These are phyloP conservation scores for Leishmania braziliensis DNA, from an alignment of 208 protist genomes.

Conservation along the genomic window DNA sequence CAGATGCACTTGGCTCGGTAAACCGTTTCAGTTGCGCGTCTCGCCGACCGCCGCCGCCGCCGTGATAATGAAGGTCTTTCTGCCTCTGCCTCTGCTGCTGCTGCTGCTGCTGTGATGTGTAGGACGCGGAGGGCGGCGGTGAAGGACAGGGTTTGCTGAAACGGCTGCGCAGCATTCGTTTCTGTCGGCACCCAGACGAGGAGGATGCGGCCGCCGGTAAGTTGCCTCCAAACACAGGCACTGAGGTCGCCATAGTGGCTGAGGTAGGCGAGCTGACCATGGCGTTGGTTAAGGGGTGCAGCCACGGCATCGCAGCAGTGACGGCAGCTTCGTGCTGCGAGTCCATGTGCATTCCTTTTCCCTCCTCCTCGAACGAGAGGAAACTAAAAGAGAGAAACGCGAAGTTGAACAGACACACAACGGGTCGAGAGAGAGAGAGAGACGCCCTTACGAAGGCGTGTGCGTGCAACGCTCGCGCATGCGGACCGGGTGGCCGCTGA, in stretches of 20 bases:
- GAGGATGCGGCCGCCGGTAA: neutral
- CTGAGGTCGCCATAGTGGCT: neutral
- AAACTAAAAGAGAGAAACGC: neutral
- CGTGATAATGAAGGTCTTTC: neutral
- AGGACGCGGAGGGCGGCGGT: neutral
- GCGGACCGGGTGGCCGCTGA: neutral
- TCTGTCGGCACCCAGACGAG: neutral
- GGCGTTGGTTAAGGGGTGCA: slow-evolving; percentile 20
- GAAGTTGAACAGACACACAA: neutral
- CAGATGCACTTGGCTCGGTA: neutral
- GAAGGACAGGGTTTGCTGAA: neutral
- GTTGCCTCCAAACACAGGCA: neutral
- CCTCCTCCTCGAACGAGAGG: neutral
- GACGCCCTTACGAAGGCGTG: neutral
- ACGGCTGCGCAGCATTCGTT: neutral
- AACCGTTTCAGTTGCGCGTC: neutral
- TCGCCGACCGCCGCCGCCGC: neutral
- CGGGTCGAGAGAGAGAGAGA: neutral
- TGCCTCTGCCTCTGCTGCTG: neutral
- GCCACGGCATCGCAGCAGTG: neutral
- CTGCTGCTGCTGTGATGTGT: neutral
- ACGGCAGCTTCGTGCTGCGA: slow-evolving; percentile 2
- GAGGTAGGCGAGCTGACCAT: slow-evolving; percentile 15
- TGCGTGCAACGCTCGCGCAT: neutral
- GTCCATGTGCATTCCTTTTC: neutral